Evolutionary conservation across 2,329 filamentous ascomycete genomes (phyloP).

Genomic region (Cryoendolithus antarcticus): DNA sequence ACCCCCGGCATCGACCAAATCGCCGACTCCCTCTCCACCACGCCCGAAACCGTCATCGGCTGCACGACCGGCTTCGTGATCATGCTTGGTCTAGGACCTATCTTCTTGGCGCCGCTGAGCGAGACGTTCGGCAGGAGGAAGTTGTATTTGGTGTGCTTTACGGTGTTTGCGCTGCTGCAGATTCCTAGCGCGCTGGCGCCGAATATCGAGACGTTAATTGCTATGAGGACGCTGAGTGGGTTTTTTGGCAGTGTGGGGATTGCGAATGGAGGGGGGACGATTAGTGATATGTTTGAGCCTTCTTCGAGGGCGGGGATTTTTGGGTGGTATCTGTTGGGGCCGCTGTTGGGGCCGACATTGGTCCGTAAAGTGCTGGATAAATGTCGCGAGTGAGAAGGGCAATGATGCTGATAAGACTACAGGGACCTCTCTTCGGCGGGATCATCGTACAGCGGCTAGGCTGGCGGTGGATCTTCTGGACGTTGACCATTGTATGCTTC

Average conservation of each 20-base stretch:
- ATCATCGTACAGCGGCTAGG: constrained; percentile 32
- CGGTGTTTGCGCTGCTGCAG: constrained; percentile 33
- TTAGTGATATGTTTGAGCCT: constrained; percentile 40
- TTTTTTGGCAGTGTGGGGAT: constrained; percentile 41
- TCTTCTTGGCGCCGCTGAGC: constrained; percentile 34
- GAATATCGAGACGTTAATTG: constrained; percentile 34
- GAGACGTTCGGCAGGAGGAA: constrained; percentile 36
- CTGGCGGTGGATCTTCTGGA: constrained; percentile 40
- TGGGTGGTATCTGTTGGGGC: constrained; percentile 34
- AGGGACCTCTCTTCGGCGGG: constrained; percentile 32
- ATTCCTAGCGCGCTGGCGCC: constrained; percentile 36
- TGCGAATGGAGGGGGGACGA: constrained; percentile 39
- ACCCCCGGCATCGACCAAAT: constrained; percentile 40
- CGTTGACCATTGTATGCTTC: constrained; percentile 30
- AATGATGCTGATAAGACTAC: background rate
- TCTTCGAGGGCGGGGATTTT: constrained; percentile 34
- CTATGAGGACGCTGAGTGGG: constrained; percentile 33
- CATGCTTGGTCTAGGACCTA: constrained; percentile 36
- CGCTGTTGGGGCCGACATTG: constrained; percentile 28
- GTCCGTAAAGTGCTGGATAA: background rate
- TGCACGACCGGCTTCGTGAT: constrained; percentile 40
- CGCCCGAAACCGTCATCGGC: constrained; percentile 31
- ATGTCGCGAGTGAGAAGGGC: background rate
- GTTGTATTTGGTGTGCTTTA: constrained; percentile 34
- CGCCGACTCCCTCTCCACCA: constrained; percentile 33